Evolutionary conservation across 345 rosid genomes (phyloP), one percentile per base, ranked within the genome.

Genomic region (Bruguiera gymnorhiza): DNA sequence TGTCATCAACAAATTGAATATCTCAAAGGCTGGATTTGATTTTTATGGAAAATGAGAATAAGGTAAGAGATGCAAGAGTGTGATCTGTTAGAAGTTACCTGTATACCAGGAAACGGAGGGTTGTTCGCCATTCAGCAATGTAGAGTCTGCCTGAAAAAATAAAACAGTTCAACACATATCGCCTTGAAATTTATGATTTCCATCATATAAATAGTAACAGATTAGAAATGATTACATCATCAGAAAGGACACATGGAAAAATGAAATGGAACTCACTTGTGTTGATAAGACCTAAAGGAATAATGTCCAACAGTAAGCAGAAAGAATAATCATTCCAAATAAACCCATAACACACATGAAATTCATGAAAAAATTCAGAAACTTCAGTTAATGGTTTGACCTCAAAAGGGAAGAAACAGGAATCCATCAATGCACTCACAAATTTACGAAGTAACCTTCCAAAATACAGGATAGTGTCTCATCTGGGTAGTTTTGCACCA

Each of bases 111-210:
- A 80, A 82, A 87, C 55, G 86, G 92, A 54, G 88, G 81, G 70
- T 91, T 89, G 68, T 89, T 93, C 60, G 89, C 86, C 98, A 93
- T 91, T 77, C 69, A 72, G 56, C 79, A 73, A 77, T 43, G 51
- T 63, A 43, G 70, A 6, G 55, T 69, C 74, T 81, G 74, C 69
- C 70, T 61, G 43, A 65, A 29, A 69, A 73, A 54, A 62, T 83
- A 70, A 80, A 59, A 52, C 26, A 24, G 29, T 60, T 52, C 54
- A 75, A 72, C 31, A 58, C 63, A 63, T 63, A 70, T 66, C 63
- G 29, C 46, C 46, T 46, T 23, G 18, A 51, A n/a, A 36, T 67
- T 72, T 60, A 67, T 50, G 58, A 59, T 55, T 67, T 60, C 60
- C 20, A 59, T 67, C 20, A 68, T 24, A 65, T 56, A 52, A 73